These are phyloP conservation scores for Arachis monticola DNA, from an alignment of 331 rosid genomes.

Conservation along the genomic window DNA sequence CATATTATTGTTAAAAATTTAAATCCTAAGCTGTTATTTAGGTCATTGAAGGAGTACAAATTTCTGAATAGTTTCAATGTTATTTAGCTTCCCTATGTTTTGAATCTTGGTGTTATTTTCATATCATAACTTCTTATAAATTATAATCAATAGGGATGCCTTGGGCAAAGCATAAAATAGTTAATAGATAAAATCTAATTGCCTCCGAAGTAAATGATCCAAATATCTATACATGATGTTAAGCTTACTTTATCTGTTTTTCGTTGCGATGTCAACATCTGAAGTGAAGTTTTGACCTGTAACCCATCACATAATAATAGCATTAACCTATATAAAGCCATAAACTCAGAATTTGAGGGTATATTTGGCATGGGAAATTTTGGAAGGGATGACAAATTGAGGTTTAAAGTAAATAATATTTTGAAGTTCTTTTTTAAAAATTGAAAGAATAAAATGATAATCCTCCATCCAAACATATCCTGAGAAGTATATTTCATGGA, in stretches of 20 bases:
- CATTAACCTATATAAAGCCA: constrained; percentile 24
- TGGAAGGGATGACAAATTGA: neutral
- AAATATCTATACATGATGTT: constrained; percentile 2
- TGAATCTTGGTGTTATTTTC: neutral
- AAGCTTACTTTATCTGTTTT: constrained; percentile 71
- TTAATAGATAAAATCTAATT: neutral
- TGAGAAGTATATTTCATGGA: constrained; percentile 30
- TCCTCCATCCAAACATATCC: neutral
- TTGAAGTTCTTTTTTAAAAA: neutral
- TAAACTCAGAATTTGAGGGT: constrained; percentile 16
- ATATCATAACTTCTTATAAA: too few species aligned
- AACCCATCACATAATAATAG: constrained; percentile 32
- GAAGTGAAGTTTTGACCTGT: constrained; percentile 96
- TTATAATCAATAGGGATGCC: neutral
- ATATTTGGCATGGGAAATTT: neutral
- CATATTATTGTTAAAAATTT: constrained; percentile 5
- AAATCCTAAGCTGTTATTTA: neutral
- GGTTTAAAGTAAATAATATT: neutral
- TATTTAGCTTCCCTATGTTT: neutral
- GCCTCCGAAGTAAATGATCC: constrained; percentile 16
- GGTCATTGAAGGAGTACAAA: neutral
- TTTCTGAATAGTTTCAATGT: neutral
- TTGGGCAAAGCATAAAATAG: neutral
- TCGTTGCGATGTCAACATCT: constrained; percentile 66
- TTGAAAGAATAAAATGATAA: neutral